A percentile compares a stretch with the other conserved stretches of the same genome.
Conservation (phyloP, 2,329 filamentous ascomycete species). For the Coniosporium uncinatum region DNA sequence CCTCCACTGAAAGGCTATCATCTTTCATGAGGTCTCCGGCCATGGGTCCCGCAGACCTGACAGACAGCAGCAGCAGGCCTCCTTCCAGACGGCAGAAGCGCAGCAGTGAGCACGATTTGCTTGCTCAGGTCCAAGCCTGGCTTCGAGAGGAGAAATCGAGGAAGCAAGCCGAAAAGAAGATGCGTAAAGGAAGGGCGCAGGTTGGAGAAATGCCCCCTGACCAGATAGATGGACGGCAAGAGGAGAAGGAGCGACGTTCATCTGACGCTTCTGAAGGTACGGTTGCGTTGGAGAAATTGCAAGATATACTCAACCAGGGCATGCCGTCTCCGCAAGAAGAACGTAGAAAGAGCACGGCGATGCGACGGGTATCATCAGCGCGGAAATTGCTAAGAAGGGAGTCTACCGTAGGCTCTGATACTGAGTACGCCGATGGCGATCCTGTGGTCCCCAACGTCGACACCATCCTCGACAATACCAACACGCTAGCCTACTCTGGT, state of each 20-base stretch:
- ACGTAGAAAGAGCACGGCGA: conserved; percentile 20
- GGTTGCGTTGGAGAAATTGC: conserved; percentile 73
- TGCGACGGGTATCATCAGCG: conserved; percentile 18
- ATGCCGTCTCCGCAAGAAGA: conserved; percentile 11
- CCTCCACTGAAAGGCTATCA: conserved; percentile 18
- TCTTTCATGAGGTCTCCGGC: background rate
- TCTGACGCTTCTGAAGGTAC: conserved; percentile 62
- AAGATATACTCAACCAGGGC: conserved; percentile 63
- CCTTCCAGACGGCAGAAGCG: conserved; percentile 1
- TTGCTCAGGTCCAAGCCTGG: conserved; percentile 55
- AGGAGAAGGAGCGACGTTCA: conserved; percentile 20
- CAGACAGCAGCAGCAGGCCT: conserved; percentile 1
- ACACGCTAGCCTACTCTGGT: conserved; percentile 73
- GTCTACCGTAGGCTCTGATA: conserved; percentile 62
- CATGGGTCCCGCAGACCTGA: conserved; percentile 2
- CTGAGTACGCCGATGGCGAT: conserved; percentile 79
- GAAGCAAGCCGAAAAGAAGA: too few species aligned
- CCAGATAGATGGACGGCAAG: too few species aligned
- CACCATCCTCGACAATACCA: conserved; percentile 81
- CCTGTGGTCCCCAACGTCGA: conserved; percentile 81
- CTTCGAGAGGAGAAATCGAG: conserved; percentile 73
- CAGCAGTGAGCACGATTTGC: conserved; percentile 1
- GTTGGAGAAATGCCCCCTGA: too few species aligned
- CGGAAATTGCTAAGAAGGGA: conserved; percentile 31
- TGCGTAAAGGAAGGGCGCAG: too few species aligned